Percentiles rank a stretch among this genome's conserved stretches.
Evolutionary conservation across 345 rosid species (phyloP).

Genomic region (Punica granatum): DNA sequence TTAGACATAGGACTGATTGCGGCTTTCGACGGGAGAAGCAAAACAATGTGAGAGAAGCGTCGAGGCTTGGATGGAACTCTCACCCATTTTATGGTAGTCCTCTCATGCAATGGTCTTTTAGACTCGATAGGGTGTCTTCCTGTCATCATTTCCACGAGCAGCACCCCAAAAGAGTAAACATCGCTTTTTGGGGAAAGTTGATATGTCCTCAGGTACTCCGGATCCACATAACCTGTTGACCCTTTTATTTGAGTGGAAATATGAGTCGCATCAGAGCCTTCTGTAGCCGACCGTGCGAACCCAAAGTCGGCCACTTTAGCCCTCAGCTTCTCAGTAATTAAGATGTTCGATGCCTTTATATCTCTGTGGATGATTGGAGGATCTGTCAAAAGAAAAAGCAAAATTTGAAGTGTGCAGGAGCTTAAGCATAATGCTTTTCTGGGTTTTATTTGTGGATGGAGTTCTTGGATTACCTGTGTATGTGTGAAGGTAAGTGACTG

Average conservation of each 20-base stretch:
- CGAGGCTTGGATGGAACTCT: slow-evolving; percentile 10
- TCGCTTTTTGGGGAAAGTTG: slow-evolving; percentile 80
- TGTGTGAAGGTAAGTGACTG: slow-evolving; percentile 75
- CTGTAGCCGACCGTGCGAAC: slow-evolving; percentile 57
- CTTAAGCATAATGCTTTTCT: not conserved
- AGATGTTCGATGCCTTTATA: slow-evolving; percentile 72
- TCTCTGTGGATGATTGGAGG: slow-evolving; percentile 88
- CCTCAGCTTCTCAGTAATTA: slow-evolving; percentile 68
- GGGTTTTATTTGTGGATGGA: not conserved
- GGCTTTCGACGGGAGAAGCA: not conserved
- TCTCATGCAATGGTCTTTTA: slow-evolving; percentile 37
- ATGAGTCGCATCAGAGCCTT: slow-evolving; percentile 53
- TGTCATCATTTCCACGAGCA: slow-evolving; percentile 64
- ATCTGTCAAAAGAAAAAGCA: slow-evolving; percentile 23
- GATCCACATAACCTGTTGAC: slow-evolving; percentile 71
- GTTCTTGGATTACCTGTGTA: slow-evolving; percentile 51
- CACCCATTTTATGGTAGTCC: slow-evolving; percentile 68
- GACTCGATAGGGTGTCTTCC: slow-evolving; percentile 73
- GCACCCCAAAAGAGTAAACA: slow-evolving; percentile 79
- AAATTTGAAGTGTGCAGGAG: not conserved
- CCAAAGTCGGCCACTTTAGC: slow-evolving; percentile 96
- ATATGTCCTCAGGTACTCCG: slow-evolving; percentile 72
- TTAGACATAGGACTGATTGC: too few relatives aligned
- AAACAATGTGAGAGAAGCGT: not conserved
- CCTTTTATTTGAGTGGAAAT: slow-evolving; percentile 84